A percentile compares a stretch with the other conserved stretches of the same genome.
Evolutionary conservation across 1,284 basidiomycete genomes (phyloP).

Genomic region (Phaffia rhodozyma): DNA sequence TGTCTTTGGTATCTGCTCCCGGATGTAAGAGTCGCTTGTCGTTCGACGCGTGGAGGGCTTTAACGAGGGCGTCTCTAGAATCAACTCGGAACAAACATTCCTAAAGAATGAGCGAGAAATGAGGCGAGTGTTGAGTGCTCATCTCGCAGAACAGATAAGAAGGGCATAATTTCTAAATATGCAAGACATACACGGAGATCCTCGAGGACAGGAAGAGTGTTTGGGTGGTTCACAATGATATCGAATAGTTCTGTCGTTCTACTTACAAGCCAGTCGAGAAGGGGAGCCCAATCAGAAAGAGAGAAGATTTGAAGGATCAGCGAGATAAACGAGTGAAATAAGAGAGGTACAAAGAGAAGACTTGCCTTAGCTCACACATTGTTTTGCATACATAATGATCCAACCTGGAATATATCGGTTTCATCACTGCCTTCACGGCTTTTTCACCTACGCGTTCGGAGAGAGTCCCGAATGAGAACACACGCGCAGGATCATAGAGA

Average conservation of each 20-base stretch:
- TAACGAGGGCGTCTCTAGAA: conserved; percentile 30
- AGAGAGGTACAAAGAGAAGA: background rate
- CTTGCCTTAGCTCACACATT: conserved; percentile 66
- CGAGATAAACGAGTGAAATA: background rate
- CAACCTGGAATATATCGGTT: conserved; percentile 71
- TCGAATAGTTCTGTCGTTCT: conserved; percentile 86
- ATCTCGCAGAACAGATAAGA: background rate
- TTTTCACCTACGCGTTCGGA: conserved; percentile 19
- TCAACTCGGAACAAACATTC: conserved; percentile 32
- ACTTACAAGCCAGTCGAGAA: background rate
- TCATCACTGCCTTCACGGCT: conserved; percentile 43
- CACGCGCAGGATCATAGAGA: conserved; percentile 34
- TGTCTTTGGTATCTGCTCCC: conserved; percentile 86
- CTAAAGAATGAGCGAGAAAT: conserved; percentile 16
- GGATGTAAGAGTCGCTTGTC: conserved; percentile 83
- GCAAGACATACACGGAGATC: conserved; percentile 59
- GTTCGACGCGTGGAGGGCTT: conserved; percentile 40
- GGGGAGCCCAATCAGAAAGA: background rate
- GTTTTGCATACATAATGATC: conserved; percentile 85
- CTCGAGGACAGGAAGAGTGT: conserved; percentile 70
- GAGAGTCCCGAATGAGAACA: conserved; percentile 13
- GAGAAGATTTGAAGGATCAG: background rate
- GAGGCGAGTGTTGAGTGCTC: background rate
- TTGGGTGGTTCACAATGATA: conserved; percentile 87
- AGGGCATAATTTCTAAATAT: background rate